Evolutionary conservation across 768 basidiomycete species (phyloP), one percentile per base, ranked within the genome.

Genomic region (Boletus sp.): DNA sequence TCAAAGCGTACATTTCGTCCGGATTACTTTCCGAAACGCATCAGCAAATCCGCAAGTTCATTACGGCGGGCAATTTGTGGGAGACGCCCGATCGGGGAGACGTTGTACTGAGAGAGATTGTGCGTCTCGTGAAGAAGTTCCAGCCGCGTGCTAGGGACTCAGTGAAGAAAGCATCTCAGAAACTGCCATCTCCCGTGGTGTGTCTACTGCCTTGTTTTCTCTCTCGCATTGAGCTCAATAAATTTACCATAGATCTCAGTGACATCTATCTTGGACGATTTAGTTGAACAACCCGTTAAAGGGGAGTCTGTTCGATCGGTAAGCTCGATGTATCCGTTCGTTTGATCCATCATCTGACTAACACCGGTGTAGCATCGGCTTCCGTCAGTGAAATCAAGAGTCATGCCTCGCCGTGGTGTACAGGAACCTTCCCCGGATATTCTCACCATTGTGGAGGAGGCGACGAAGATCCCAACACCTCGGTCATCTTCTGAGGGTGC

Each of bases 361-460:
- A 28, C 3, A 15, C 11, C 24, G 36, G 40, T 14, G 15, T 50
- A 57, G 56, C 37, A 32, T 32, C 28, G 36, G 20, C n/a, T 8
- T 15, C 11, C 29, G 5, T 49, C 52, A 14, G 12, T 35, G 28
- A 54, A 35, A 40, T 14, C 48, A 24, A 46, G 50, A 35, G 29
- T 28, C 9, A 11, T 24, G 11, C 35, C 35, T 18, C 33, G 47
- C 32, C 53, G 53, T n/a, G 28, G 45, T 24, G 46, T 14, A 7
- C 40, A 54, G 35, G 52, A 55, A 32, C 39, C 24, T n/a, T 17
- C 39, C 2, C 47, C 52, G 2, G 53, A 55, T 37, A 58, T 58
- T 44, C 57, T 58, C 28, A 37, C 46, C 14, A 49, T 57, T 29
- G 56, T 57, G 10, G 56, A 57, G 33, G 47, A 57, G 6, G 56